Evolutionary conservation across 805 yeast genomes (phyloP).

Genomic region (Yueomyces sp.): DNA sequence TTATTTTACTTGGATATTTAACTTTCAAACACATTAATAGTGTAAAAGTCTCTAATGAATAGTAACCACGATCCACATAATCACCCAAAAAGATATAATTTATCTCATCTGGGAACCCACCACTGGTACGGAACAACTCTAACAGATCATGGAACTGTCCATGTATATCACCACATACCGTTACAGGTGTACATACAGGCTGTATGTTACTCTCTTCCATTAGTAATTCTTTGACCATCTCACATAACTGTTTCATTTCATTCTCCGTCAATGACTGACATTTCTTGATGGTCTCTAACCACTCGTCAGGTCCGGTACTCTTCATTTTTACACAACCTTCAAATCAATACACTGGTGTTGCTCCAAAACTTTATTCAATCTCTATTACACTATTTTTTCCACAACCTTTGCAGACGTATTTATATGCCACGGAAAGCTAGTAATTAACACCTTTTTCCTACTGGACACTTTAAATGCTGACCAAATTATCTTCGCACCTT

Average conservation of each 20-base stretch:
- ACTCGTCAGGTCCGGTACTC: conserved; percentile 75
- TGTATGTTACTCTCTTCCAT: conserved; percentile 96
- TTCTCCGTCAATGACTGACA: conserved; percentile 81
- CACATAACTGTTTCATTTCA: conserved; percentile 94
- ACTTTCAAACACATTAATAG: conserved; percentile 87
- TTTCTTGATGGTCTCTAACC: conserved; percentile 88
- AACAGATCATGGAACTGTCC: conserved; percentile 94
- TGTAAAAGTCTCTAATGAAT: conserved; percentile 87
- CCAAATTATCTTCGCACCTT: too few relatives aligned
- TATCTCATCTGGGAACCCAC: conserved; percentile 79
- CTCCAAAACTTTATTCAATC: too few relatives aligned
- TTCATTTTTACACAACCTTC: not conserved
- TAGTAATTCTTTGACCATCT: conserved; percentile 80
- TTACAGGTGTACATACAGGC: conserved; percentile 86
- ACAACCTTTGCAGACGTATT: not conserved
- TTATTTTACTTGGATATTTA: conserved; percentile 69
- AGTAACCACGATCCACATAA: conserved; percentile 96
- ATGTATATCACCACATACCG: conserved; percentile 95
- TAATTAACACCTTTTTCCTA: too few relatives aligned
- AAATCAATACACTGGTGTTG: not conserved
- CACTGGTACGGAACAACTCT: conserved; percentile 80
- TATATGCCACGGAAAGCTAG: not conserved
- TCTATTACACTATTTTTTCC: not conserved
- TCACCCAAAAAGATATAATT: conserved; percentile 87
- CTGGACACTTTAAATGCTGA: too few relatives aligned